These are phyloP conservation scores for Fagopyrum esculentum DNA, from an alignment of 148 eudicot genomes.

Conservation along the genomic window DNA sequence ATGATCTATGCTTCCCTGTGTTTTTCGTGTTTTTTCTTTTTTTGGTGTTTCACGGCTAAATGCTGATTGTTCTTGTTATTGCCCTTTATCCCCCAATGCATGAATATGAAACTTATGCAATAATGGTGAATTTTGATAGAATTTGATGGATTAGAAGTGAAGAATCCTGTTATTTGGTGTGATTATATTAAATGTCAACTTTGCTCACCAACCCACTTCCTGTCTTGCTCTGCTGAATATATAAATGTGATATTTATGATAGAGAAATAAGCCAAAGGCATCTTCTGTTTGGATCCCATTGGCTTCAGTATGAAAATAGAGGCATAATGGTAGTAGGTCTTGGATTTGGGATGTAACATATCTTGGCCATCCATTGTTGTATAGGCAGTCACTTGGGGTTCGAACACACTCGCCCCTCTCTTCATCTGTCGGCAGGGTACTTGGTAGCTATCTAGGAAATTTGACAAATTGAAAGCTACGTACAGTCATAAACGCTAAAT, in stretches of 20 bases:
- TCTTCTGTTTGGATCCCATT: background rate
- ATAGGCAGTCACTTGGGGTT: no score
- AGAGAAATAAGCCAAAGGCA: background rate
- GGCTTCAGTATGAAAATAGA: no score
- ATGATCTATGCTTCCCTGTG: background rate
- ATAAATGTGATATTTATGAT: background rate
- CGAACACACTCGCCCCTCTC: no score
- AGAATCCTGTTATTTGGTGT: background rate
- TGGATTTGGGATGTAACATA: no score
- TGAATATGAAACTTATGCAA: background rate
- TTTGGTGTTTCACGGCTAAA: background rate
- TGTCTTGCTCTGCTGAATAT: background rate
- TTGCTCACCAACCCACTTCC: background rate
- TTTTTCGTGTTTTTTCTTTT: background rate
- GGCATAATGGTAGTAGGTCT: no score
- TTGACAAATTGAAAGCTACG: no score
- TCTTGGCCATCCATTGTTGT: no score
- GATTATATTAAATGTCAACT: background rate
- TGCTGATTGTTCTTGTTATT: background rate
- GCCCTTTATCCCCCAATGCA: background rate
- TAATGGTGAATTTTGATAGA: background rate
- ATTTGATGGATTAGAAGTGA: background rate
- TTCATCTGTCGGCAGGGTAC: no score
- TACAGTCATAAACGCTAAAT: no score
- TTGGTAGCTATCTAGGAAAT: no score